phyloP scores from a whole-genome alignment of 345 rosid species.

The Citrus cavaleriei region DNA sequence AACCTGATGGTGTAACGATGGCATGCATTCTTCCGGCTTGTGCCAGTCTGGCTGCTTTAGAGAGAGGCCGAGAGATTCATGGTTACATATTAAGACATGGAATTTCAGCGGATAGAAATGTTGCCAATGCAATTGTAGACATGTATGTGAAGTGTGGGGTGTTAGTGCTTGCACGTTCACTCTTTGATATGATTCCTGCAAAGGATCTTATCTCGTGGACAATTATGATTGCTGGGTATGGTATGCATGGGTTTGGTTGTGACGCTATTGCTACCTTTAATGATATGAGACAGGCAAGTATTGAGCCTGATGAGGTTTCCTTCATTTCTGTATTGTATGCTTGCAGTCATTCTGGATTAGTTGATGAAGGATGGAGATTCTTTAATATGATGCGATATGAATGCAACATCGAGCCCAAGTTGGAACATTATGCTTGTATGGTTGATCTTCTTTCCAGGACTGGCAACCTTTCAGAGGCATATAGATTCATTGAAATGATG shows the following conservation, averaged over 20 bases:
- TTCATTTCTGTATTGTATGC: slow-evolving; percentile 59
- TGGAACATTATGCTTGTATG: slow-evolving; percentile 71
- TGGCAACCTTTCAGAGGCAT: slow-evolving; percentile 51
- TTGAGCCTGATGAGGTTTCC: slow-evolving; percentile 61
- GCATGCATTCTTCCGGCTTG: slow-evolving; percentile 72
- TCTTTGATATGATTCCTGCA: slow-evolving; percentile 48
- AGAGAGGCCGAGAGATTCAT: slow-evolving; percentile 67
- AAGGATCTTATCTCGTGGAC: slow-evolving; percentile 81
- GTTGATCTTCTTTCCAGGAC: slow-evolving; percentile 69
- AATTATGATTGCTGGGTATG: slow-evolving; percentile 79
- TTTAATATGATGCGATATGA: slow-evolving; percentile 61
- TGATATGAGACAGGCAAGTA: slow-evolving; percentile 41
- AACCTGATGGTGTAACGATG: slow-evolving; percentile 56
- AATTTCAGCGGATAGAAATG: slow-evolving; percentile 41
- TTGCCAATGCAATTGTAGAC: slow-evolving; percentile 65
- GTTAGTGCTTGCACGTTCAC: slow-evolving; percentile 41
- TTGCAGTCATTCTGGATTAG: slow-evolving; percentile 72
- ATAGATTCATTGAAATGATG: slow-evolving; percentile 54
- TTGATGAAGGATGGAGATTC: slow-evolving; percentile 74
- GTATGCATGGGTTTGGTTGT: slow-evolving; percentile 70
- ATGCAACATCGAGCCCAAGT: slow-evolving; percentile 50
- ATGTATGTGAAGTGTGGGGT: slow-evolving; percentile 71
- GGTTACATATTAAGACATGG: slow-evolving; percentile 49
- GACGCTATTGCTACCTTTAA: slow-evolving; percentile 60
- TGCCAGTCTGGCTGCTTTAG: slow-evolving; percentile 64